Evolutionary conservation across 2,329 filamentous ascomycete species (phyloP).

Genomic region (Ophiocordyceps camponoti-floridani): DNA sequence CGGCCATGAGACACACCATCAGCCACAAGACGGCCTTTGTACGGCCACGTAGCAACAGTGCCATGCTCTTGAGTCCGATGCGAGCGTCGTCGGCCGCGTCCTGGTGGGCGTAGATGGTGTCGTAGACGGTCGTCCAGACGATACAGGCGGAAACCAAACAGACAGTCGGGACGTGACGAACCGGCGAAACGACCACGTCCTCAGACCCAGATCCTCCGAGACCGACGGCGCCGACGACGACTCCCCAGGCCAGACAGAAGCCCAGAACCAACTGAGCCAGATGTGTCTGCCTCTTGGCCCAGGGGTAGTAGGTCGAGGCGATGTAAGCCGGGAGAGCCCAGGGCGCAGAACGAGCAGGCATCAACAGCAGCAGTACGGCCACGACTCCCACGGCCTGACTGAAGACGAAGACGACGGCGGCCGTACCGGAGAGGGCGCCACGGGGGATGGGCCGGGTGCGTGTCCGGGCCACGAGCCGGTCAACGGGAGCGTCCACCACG

Average conservation of each 20-base stretch:
- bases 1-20: background rate
- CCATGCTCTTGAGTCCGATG: constrained; percentile 14
- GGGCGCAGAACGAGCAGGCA: constrained; percentile 3
- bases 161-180: constrained; percentile 8
- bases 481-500: constrained; percentile 15
- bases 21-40: background rate
- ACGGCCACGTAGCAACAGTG: constrained; percentile 5
- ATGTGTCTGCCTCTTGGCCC: constrained; percentile 17
- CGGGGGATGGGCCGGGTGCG: constrained; percentile 14
- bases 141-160: constrained; percentile 11
- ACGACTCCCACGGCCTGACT: constrained; percentile 10
- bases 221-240: constrained; percentile 10
- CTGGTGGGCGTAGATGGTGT: constrained; percentile 18
- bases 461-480: constrained; percentile 12
- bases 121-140: constrained; percentile 15
- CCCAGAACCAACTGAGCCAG: constrained; percentile 17
- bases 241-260: constrained; percentile 12
- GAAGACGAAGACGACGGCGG: constrained; percentile 12
- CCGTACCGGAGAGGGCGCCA: constrained; percentile 11
- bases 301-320: constrained; percentile 14
- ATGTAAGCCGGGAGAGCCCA: constrained; percentile 10
- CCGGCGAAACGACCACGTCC: constrained; percentile 6
- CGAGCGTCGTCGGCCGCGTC: constrained; percentile 15
- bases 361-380: constrained; percentile 2
- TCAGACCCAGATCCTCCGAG: constrained; percentile 3